These are phyloP conservation scores for Phytophthora gonapodyides DNA, from an alignment of 352 stramenopile genomes.

Conservation along the genomic window DNA sequence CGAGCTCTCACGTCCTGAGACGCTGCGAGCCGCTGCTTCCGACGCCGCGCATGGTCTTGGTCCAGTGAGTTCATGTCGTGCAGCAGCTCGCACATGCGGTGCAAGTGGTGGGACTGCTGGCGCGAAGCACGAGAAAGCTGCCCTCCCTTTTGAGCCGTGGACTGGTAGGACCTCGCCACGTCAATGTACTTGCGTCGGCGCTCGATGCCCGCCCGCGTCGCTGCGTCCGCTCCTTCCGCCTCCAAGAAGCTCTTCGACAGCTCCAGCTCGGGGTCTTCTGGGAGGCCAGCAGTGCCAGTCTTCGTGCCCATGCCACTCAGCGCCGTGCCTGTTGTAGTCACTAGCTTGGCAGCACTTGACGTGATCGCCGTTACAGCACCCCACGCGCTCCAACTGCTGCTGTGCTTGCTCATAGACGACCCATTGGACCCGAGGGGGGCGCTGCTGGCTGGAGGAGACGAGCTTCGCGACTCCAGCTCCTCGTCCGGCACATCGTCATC, in stretches of 20 bases:
- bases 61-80: constrained; percentile 77
- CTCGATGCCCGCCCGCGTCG: constrained; percentile 37
- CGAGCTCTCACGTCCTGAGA: constrained; percentile 26
- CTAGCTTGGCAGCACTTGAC: constrained; percentile 73
- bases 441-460: constrained; percentile 24
- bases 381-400: constrained; percentile 68
- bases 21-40: constrained; percentile 36
- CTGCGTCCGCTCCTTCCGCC: constrained; percentile 31
- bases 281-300: constrained; percentile 33
- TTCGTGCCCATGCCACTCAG: constrained; percentile 48
- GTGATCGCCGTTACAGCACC: constrained; percentile 74
- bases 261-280: constrained; percentile 38
- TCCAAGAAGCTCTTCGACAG: constrained; percentile 64
- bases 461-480: constrained; percentile 31
- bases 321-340: constrained; percentile 68
- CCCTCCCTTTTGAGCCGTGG: constrained; percentile 60
- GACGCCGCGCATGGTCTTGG: constrained; percentile 47
- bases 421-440: constrained; percentile 29
- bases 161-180: constrained; percentile 63
- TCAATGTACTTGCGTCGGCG: constrained; percentile 71
- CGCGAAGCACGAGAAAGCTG: constrained; percentile 66
- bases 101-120: constrained; percentile 67
- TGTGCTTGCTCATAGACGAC: constrained; percentile 24
- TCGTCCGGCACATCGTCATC: constrained; percentile 44
- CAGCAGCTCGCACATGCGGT: constrained; percentile 73